A percentile compares a stretch with the other conserved stretches of the same genome.
phyloP scores from a whole-genome alignment of 495 filamentous ascomycete species.

The Penicillium soppii region DNA sequence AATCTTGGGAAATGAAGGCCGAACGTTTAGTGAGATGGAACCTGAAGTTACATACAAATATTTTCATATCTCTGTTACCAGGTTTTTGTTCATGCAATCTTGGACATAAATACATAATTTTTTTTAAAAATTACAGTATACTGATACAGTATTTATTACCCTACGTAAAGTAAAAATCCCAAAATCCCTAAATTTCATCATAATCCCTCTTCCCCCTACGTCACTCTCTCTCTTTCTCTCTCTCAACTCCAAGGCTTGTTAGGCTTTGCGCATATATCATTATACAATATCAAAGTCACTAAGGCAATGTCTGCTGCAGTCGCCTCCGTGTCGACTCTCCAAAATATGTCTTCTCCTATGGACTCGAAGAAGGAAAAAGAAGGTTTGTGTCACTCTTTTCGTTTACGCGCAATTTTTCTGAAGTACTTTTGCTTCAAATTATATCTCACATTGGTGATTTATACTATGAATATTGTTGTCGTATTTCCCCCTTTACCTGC shows the following conservation, averaged over 20 bases:
- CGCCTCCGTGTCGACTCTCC: conserved; percentile 39
- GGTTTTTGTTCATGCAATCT: too few relatives aligned
- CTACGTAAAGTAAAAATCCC: conserved; percentile 8
- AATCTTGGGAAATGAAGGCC: too few relatives aligned
- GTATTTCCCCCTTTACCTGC: conserved; percentile 11
- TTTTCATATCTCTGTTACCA: too few relatives aligned
- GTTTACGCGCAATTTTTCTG: neutral
- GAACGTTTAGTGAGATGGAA: too few relatives aligned
- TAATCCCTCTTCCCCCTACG: conserved; percentile 25
- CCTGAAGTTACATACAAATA: too few relatives aligned
- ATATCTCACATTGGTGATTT: too few relatives aligned
- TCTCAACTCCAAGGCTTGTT: conserved; percentile 19
- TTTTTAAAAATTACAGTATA: too few relatives aligned
- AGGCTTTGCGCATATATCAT: conserved; percentile 3
- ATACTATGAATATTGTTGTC: conserved; percentile 1
- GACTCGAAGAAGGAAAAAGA: conserved; percentile 52
- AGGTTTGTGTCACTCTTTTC: conserved; percentile 20
- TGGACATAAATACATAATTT: too few relatives aligned
- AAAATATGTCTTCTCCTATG: conserved; percentile 39
- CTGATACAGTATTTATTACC: neutral
- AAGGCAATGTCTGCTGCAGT: conserved; percentile 48
- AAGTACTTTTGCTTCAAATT: conserved; percentile 13
- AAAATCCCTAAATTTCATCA: conserved; percentile 16
- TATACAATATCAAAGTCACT: conserved; percentile 3
- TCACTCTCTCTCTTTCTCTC: conserved; percentile 26